Base-by-base conservation (phyloP, 2,329 filamentous ascomycete species). In the Paracoccidioides brasiliensis region DNA sequence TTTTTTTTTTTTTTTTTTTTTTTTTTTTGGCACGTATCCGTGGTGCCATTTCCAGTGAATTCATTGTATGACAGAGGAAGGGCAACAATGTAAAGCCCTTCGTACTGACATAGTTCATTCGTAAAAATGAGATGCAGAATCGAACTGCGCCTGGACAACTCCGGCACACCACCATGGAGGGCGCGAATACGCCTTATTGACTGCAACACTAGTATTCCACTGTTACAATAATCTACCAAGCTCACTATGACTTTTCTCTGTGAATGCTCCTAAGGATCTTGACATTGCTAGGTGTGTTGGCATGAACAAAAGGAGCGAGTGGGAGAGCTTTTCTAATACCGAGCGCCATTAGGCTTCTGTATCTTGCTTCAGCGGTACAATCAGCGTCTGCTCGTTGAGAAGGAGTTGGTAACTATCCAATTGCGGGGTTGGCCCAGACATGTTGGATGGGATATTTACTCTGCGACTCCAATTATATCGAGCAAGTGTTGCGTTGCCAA, bases 281-380 rank as follows among this genome's bases (percentile, higher is more conserved):
- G 43, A 84, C 59, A 40, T 83, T 75, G 0, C 63, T 54, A 1
- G 64, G 59, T 41, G 59, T 1, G 1, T 64, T 64, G 1, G 71
- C 73, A 57, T 82, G 79, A 0, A 80, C 50, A 53, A 82, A 80
- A 63, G 69, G 73, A 3, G 80, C 78, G 0, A 56, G 56, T 0
- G 76, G 77, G 4, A 85, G 76, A 0, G 69, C 77, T 0, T 80
- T 72, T 59, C 66, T 79, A 48, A 85, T 70, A 0, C 81, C 81
- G 1, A 76, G 64, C 0, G 82, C 82, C 77, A 85, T 80, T 80
- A 0, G 80, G 73, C 58, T 83, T 22, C 80, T 7, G 81, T 81
- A 1, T 78, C 80, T 7, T 80, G 78, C 80, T 85, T 84, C n/a
- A 84, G 58, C 0, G 80, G 72, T 0, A 84, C 67, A 49, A 85